These are phyloP conservation scores for Moricandia arvensis DNA, from an alignment of 345 rosid genomes.

Conservation along the genomic window DNA sequence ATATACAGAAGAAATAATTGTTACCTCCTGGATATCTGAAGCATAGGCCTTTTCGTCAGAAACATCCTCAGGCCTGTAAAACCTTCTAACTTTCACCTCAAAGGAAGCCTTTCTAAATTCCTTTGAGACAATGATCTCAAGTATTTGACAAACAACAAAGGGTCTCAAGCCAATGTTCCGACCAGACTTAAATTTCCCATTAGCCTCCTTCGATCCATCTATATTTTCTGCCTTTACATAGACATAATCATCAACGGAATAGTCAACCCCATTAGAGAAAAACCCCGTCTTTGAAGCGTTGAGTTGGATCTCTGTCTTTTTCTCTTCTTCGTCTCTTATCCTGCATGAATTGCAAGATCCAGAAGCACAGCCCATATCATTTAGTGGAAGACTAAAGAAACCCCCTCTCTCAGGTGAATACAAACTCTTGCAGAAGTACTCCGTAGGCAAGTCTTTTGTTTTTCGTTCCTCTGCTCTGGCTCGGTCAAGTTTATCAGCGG, in stretches of 20 bases:
- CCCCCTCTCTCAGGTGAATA: conserved; percentile 72
- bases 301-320: conserved; percentile 38
- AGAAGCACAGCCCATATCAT: conserved; percentile 49
- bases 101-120: conserved; percentile 42
- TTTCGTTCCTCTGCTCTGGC: conserved; percentile 59
- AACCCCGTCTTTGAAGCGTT: conserved; percentile 41
- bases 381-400: conserved; percentile 52
- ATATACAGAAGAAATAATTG: background rate
- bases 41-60: conserved; percentile 59
- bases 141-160: conserved; percentile 60
- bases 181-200: conserved; percentile 51
- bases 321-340: conserved; percentile 39
- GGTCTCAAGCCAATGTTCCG: conserved; percentile 64
- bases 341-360: conserved; percentile 59
- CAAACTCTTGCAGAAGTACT: conserved; percentile 65
- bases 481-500: conserved; percentile 47
- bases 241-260: conserved; percentile 50
- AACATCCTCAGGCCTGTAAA: conserved; percentile 69
- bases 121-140: conserved; percentile 45
- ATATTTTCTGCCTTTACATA: conserved; percentile 49
- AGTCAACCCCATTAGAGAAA: conserved; percentile 42
- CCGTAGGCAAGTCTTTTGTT: conserved; percentile 49
- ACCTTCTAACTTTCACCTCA: conserved; percentile 48
- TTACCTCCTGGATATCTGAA: conserved; percentile 65
- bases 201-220: conserved; percentile 24